These are phyloP conservation scores for Passalora sequoiae DNA, from an alignment of 2,329 filamentous ascomycete species.

Conservation along the genomic window DNA sequence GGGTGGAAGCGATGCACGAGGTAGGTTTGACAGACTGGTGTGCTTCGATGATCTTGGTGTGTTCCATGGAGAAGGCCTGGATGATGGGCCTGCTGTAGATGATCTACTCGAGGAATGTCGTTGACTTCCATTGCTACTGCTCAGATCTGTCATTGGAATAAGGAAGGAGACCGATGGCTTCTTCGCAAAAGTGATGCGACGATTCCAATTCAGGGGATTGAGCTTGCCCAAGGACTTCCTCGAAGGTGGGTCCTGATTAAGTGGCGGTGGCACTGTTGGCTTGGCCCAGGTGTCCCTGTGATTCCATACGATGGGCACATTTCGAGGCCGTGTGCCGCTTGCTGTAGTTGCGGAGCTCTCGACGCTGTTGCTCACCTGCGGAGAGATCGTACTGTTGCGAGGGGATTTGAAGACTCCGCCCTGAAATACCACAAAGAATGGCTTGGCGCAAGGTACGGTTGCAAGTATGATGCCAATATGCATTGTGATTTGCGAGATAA, in stretches of 20 bases:
- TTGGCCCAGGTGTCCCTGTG: conserved; percentile 12
- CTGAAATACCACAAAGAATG: conserved; percentile 26
- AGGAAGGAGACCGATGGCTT: not conserved
- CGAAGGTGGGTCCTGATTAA: not conserved
- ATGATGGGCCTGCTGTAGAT: not conserved
- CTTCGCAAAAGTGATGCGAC: conserved; percentile 3
- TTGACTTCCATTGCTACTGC: not conserved
- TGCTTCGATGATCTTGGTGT: not conserved
- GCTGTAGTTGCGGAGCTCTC: not conserved
- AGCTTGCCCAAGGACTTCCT: not conserved
- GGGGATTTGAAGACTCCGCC: conserved; percentile 16
- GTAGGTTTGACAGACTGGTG: not conserved
- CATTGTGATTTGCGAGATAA: conserved; percentile 24
- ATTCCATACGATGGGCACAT: conserved; percentile 9
- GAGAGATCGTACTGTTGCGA: not conserved
- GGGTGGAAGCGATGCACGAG: not conserved
- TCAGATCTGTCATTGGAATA: not conserved
- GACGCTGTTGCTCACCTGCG: not conserved
- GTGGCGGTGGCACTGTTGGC: not conserved
- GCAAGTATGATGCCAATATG: conserved; percentile 29
- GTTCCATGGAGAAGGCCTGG: not conserved
- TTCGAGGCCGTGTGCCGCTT: not conserved
- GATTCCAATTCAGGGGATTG: not conserved
- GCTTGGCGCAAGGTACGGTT: conserved; percentile 30
- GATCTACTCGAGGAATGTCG: not conserved